Conservation (phyloP, 257 asterid genomes). For the Coffea canephora region DNA sequence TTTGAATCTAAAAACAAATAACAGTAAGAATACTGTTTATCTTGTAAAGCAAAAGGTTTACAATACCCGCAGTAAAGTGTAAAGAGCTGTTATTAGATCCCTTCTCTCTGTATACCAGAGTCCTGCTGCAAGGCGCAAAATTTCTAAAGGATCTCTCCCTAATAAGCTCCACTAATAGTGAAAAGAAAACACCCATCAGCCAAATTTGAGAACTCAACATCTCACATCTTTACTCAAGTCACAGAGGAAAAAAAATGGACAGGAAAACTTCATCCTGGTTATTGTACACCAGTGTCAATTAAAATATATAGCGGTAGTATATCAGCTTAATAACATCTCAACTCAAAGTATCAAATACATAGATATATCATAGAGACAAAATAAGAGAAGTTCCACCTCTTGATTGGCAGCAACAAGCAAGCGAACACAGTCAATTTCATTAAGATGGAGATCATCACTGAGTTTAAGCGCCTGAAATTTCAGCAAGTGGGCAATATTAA, state of each 20-base stretch:
- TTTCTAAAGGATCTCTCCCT: slow-evolving; percentile 83
- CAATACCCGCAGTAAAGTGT: slow-evolving; percentile 72
- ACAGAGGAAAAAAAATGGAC: background rate
- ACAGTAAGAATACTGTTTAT: background rate
- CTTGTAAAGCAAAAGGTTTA: slow-evolving; percentile 20
- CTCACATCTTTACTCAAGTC: background rate
- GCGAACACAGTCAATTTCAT: slow-evolving; percentile 80
- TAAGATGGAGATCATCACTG: slow-evolving; percentile 95
- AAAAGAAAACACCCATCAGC: background rate
- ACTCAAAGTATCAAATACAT: background rate
- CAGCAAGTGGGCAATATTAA: slow-evolving; percentile 23
- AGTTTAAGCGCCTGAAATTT: slow-evolving; percentile 67
- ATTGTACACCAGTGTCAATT: background rate
- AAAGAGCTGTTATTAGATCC: slow-evolving; percentile 81
- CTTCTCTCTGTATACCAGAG: slow-evolving; percentile 96
- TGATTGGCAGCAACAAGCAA: slow-evolving; percentile 85
- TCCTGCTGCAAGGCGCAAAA: slow-evolving; percentile 86
- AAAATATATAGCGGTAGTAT: background rate
- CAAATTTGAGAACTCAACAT: slow-evolving; percentile 5
- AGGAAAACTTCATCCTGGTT: background rate
- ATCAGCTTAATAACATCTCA: background rate
- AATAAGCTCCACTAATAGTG: slow-evolving; percentile 72
- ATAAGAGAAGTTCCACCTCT: slow-evolving; percentile 54
- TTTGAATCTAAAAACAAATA: background rate
- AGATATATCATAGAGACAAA: background rate